Conservation (phyloP, 2,329 filamentous ascomycete species). For the Pestalotiopsis sp. region DNA sequence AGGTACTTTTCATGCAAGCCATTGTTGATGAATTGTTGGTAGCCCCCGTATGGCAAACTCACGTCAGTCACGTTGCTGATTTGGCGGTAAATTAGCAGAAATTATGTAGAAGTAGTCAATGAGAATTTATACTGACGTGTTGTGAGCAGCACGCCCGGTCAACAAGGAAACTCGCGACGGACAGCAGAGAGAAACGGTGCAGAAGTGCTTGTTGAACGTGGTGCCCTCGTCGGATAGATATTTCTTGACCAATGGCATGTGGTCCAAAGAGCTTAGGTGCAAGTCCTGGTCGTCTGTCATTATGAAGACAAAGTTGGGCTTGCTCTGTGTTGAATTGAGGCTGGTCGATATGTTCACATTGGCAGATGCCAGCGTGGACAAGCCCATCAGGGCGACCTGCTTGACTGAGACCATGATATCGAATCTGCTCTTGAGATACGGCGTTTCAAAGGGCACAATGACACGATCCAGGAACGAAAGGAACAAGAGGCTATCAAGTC, state of each 20-base stretch:
- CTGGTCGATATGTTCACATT: slow-evolving; percentile 58
- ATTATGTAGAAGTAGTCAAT: slow-evolving; percentile 40
- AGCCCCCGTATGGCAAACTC: slow-evolving; percentile 46
- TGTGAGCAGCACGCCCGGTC: slow-evolving; percentile 70
- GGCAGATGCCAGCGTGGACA: slow-evolving; percentile 55
- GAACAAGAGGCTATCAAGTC: neutral
- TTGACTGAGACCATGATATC: neutral
- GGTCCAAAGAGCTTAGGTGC: slow-evolving; percentile 61
- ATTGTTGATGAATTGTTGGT: slow-evolving; percentile 66
- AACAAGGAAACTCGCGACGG: slow-evolving; percentile 67
- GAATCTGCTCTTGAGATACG: neutral
- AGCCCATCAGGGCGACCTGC: neutral
- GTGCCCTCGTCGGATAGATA: slow-evolving; percentile 62
- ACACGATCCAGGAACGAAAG: neutral
- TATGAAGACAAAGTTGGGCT: slow-evolving; percentile 66
- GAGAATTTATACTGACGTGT: slow-evolving; percentile 68
- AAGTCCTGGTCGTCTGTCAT: slow-evolving; percentile 71
- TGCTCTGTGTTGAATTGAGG: slow-evolving; percentile 42
- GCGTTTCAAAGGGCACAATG: neutral
- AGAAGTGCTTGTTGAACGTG: slow-evolving; percentile 64
- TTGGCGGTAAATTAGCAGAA: neutral
- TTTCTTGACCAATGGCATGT: slow-evolving; percentile 60
- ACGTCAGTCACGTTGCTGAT: neutral
- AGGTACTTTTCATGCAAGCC: slow-evolving; percentile 70
- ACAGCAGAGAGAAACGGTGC: slow-evolving; percentile 69